phyloP scores from a whole-genome alignment of 1,139 yeast genomes.

The Candida dubliniensis region DNA sequence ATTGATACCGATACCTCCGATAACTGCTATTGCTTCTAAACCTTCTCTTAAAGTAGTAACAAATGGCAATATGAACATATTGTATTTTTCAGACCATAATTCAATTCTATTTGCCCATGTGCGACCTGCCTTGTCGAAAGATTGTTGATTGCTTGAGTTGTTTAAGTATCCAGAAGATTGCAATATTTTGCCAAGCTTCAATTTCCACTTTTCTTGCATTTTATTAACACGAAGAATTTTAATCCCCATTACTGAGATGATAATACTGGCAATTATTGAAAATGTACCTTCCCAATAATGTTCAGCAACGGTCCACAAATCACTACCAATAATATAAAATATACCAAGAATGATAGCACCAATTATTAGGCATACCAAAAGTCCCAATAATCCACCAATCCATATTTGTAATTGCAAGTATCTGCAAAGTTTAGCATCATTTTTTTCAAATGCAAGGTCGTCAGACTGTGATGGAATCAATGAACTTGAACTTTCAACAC shows the following conservation, averaged over 20 bases:
- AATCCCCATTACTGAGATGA: slow-evolving; percentile 47
- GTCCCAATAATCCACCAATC: slow-evolving; percentile 44
- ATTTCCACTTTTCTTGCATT: slow-evolving; percentile 85
- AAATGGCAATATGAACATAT: slow-evolving; percentile 45
- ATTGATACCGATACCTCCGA: slow-evolving; percentile 49
- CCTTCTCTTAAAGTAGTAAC: slow-evolving; percentile 50
- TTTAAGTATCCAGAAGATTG: slow-evolving; percentile 1
- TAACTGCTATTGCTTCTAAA: slow-evolving; percentile 48
- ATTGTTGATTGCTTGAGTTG: slow-evolving; percentile 12
- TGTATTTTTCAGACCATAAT: slow-evolving; percentile 33
- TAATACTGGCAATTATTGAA: slow-evolving; percentile 43
- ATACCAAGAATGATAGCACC: slow-evolving; percentile 38
- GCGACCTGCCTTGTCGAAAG: slow-evolving; percentile 3
- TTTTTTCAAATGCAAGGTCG: neutral
- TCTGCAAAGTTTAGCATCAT: neutral
- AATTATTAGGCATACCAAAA: slow-evolving; percentile 35
- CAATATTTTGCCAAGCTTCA: slow-evolving; percentile 43
- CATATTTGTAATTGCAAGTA: slow-evolving; percentile 19
- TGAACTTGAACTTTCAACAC: neutral
- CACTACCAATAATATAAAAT: slow-evolving; percentile 39
- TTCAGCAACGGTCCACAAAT: slow-evolving; percentile 45
- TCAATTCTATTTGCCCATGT: slow-evolving; percentile 14
- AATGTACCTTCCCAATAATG: slow-evolving; percentile 51
- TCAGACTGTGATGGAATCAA: neutral
- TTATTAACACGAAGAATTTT: slow-evolving; percentile 42